phyloP scores from a whole-genome alignment of 169 alveolate species.

The Babesia bigemina region DNA sequence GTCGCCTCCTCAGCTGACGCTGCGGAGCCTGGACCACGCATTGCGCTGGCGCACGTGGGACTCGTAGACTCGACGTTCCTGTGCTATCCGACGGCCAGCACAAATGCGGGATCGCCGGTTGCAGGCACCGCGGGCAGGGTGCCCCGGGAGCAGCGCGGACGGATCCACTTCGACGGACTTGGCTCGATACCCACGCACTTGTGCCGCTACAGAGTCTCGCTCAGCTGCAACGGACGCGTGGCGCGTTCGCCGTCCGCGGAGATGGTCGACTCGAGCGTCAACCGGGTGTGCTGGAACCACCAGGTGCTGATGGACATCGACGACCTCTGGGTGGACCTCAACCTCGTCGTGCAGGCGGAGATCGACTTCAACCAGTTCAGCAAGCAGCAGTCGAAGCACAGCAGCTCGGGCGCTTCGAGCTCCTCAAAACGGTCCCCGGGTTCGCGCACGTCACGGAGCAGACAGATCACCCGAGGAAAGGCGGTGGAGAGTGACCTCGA shows the following conservation, averaged over 20 bases:
- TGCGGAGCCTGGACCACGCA: not conserved
- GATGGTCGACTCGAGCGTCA: conserved; percentile 37
- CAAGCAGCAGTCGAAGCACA: conserved; percentile 14
- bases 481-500: conserved; percentile 8
- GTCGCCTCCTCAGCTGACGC: not conserved
- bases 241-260: conserved; percentile 18
- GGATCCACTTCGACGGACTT: conserved; percentile 43
- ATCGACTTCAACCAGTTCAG: conserved; percentile 44
- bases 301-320: conserved; percentile 34
- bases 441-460: not conserved
- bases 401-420: not conserved
- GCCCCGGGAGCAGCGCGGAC: conserved; percentile 24
- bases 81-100: not conserved
- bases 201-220: conserved; percentile 36
- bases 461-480: conserved; percentile 15
- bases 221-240: conserved; percentile 39
- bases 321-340: conserved; percentile 24
- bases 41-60: conserved; percentile 29
- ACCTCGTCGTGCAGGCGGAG: conserved; percentile 21
- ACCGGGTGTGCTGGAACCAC: conserved; percentile 57
- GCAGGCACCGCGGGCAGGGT: not conserved
- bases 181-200: conserved; percentile 49
- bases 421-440: not conserved
- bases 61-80: conserved; percentile 28
- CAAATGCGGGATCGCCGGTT: not conserved